These are phyloP conservation scores for Ophiostoma fasciatum DNA, from an alignment of 2,329 filamentous ascomycete species.

Conservation along the genomic window DNA sequence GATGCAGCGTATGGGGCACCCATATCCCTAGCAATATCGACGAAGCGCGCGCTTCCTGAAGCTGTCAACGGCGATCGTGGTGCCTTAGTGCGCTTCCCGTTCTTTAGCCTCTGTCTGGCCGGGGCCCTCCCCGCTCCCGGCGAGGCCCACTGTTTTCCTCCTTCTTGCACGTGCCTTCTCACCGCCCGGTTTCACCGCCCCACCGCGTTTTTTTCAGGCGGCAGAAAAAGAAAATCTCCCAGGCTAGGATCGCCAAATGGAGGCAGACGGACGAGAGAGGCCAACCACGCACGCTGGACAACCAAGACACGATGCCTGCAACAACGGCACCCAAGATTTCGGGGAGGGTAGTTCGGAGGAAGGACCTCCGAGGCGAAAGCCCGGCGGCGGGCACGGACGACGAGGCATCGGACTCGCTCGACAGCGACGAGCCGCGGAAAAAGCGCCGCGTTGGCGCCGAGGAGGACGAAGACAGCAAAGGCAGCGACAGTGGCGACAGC, in stretches of 20 bases:
- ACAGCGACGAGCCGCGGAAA: conserved; percentile 23
- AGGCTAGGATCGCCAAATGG: no score
- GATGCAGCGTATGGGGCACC: no score
- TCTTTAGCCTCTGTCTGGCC: background rate
- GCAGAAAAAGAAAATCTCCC: conserved; percentile 6
- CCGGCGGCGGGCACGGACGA: conserved; percentile 6
- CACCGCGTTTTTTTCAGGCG: conserved; percentile 3
- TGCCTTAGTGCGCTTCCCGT: no score
- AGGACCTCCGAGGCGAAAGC: conserved; percentile 1
- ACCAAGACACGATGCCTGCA: conserved; percentile 3
- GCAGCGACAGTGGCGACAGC: conserved; percentile 16
- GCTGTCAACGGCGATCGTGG: background rate
- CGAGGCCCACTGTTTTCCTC: no score
- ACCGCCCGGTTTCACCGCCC: background rate
- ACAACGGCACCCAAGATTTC: background rate
- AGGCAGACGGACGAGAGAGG: no score
- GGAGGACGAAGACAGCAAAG: conserved; percentile 8
- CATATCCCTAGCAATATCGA: no score
- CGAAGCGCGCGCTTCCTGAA: no score
- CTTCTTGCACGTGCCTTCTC: no score
- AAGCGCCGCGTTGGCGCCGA: conserved; percentile 11
- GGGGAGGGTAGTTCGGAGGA: conserved; percentile 5
- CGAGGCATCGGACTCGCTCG: conserved; percentile 33
- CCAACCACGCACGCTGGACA: no score
- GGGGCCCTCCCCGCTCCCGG: conserved; percentile 4